These are phyloP conservation scores for Hygrophila difformis DNA, from an alignment of 257 asterid species.

Conservation along the genomic window DNA sequence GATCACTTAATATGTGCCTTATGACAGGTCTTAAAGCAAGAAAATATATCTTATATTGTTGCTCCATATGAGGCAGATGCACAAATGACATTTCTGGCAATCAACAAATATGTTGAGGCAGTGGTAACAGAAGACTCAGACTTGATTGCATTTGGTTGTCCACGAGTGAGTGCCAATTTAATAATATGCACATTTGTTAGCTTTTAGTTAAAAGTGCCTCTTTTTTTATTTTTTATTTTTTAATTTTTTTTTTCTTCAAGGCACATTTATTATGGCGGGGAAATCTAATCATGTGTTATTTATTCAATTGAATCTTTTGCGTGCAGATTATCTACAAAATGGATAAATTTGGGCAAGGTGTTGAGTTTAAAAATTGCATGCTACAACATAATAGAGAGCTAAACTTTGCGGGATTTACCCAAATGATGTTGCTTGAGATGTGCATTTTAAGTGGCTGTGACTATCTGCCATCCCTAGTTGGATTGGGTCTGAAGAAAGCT, in stretches of 20 bases:
- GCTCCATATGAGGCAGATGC: conserved; percentile 46
- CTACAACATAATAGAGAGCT: conserved; percentile 68
- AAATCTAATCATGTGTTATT: not conserved
- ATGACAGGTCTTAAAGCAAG: conserved; percentile 57
- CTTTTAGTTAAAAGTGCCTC: not conserved
- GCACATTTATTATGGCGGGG: conserved; percentile 3
- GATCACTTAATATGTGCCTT: conserved; percentile 13
- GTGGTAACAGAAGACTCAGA: conserved; percentile 97
- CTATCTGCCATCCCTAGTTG: conserved; percentile 86
- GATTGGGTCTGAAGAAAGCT: conserved; percentile 94
- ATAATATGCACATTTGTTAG: not conserved
- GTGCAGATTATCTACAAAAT: conserved; percentile 87
- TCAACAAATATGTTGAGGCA: conserved; percentile 75
- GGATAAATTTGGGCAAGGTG: conserved; percentile 99
- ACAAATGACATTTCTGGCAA: conserved; percentile 84
- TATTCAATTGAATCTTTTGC: conserved; percentile 35
- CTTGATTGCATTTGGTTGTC: conserved; percentile 89
- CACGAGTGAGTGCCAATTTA: conserved; percentile 58
- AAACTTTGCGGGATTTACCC: conserved; percentile 64
- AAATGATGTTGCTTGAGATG: conserved; percentile 91
- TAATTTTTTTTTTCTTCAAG: not conserved
- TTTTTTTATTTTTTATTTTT: no score
- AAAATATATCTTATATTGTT: conserved; percentile 58
- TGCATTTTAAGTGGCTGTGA: conserved; percentile 98
- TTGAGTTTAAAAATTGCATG: conserved; percentile 54